Evolutionary conservation across 2,329 filamentous ascomycete genomes (phyloP).

Genomic region (Diplodia corticola): DNA sequence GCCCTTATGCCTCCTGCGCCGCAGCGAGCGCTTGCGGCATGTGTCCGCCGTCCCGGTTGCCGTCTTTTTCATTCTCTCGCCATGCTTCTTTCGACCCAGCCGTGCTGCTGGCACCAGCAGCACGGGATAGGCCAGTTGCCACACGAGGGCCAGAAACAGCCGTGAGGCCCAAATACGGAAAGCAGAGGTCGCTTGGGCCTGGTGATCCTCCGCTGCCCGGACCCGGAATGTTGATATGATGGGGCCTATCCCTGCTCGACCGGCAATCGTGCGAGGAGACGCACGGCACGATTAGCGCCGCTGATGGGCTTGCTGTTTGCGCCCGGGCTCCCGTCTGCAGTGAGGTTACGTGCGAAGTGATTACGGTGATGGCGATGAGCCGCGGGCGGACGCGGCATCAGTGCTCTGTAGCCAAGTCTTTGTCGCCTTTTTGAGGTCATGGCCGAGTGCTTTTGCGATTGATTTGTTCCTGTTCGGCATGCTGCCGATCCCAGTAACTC

Average conservation of each 20-base stretch:
- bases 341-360: background rate
- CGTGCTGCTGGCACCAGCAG: background rate
- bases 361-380: background rate
- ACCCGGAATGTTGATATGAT: background rate
- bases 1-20: background rate
- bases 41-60: no score
- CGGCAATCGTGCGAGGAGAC: background rate
- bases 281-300: constrained; percentile 1
- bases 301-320: background rate
- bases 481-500: background rate
- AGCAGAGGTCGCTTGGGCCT: constrained; percentile 1
- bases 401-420: background rate
- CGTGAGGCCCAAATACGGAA: background rate
- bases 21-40: no score
- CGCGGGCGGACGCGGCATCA: background rate
- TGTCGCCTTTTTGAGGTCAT: background rate
- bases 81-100: background rate
- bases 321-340: background rate
- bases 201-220: constrained; percentile 14
- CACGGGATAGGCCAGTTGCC: background rate
- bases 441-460: background rate
- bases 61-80: background rate
- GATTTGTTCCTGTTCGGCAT: background rate
- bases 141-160: background rate
- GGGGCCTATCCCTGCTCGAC: background rate